phyloP scores from a whole-genome alignment of 345 rosid genomes.

The Sapria himalayana region DNA sequence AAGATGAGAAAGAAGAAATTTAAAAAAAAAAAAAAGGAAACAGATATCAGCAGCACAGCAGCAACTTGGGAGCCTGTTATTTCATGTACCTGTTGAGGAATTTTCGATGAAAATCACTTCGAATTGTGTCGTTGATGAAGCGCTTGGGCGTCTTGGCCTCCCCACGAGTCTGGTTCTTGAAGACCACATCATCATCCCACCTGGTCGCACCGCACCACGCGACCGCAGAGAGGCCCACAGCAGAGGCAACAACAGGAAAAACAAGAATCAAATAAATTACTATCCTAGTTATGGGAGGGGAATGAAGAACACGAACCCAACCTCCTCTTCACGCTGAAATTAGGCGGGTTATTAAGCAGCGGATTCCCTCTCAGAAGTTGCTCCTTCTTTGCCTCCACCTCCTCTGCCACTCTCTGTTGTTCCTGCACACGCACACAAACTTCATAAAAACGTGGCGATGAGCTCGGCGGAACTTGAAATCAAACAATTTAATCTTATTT shows the following conservation, averaged over 20 bases:
- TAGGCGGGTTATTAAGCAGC: constrained; percentile 47
- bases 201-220: too few relatives aligned
- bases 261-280: too few relatives aligned
- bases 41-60: not conserved
- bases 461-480: too few relatives aligned
- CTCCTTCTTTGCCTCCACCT: constrained; percentile 69
- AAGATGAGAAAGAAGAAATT: not conserved
- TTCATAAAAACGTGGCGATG: too few relatives aligned
- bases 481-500: too few relatives aligned
- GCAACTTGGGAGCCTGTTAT: constrained; percentile 17
- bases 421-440: constrained; percentile 41
- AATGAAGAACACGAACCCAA: too few relatives aligned
- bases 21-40: constrained; percentile 2
- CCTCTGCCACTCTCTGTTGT: constrained; percentile 48
- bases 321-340: constrained; percentile 79
- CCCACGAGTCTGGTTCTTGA: constrained; percentile 96
- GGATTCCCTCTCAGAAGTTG: constrained; percentile 93
- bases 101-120: constrained; percentile 86
- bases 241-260: too few relatives aligned
- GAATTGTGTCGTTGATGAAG: constrained; percentile 89
- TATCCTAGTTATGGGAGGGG: too few relatives aligned
- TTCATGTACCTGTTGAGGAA: constrained; percentile 93
- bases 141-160: constrained; percentile 86
- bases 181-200: constrained; percentile 99
- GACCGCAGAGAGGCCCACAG: too few relatives aligned